A percentile compares a stretch with the other conserved stretches of the same genome.
Conservation (phyloP, 2,329 filamentous ascomycete species). For the Rhinocladiella mackenziei region DNA sequence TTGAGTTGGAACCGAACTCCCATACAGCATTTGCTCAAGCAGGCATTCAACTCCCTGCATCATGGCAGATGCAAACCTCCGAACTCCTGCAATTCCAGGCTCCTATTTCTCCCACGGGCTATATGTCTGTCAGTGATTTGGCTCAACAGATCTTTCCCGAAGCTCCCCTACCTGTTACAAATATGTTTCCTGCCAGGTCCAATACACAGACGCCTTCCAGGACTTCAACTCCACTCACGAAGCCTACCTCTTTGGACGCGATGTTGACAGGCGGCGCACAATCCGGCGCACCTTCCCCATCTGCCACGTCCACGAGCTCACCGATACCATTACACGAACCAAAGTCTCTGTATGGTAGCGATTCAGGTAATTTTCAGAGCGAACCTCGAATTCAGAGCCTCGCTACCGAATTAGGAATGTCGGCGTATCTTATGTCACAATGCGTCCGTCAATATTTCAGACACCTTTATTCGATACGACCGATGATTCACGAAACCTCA, state of each 20-base stretch:
- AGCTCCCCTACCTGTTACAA: constrained; percentile 1
- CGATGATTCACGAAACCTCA: constrained; percentile 27
- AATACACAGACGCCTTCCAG: constrained; percentile 15
- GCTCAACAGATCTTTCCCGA: constrained; percentile 30
- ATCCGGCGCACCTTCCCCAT: constrained; percentile 13
- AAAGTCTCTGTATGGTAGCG: constrained; percentile 27
- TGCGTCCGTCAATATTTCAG: constrained; percentile 29
- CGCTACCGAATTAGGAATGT: constrained; percentile 27
- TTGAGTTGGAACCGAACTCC: constrained; percentile 19
- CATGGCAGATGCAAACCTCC: constrained; percentile 27
- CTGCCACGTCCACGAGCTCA: constrained; percentile 23
- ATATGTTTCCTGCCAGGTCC: constrained; percentile 7
- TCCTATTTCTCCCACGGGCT: constrained; percentile 25
- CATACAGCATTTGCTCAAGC: constrained; percentile 26
- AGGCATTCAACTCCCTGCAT: constrained; percentile 27
- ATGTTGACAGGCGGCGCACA: constrained; percentile 12
- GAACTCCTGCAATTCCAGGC: constrained; percentile 27
- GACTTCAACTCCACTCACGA: constrained; percentile 18
- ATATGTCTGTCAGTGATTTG: constrained; percentile 28
- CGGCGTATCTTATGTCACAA: constrained; percentile 28
- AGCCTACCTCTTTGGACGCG: constrained; percentile 23
- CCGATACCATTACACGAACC: constrained; percentile 24
- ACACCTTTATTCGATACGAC: constrained; percentile 28
- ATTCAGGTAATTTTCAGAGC: constrained; percentile 21
- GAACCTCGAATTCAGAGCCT: constrained; percentile 23